Conservation (phyloP, 352 stramenopile genomes). For the Phytophthora niederhauseri region DNA sequence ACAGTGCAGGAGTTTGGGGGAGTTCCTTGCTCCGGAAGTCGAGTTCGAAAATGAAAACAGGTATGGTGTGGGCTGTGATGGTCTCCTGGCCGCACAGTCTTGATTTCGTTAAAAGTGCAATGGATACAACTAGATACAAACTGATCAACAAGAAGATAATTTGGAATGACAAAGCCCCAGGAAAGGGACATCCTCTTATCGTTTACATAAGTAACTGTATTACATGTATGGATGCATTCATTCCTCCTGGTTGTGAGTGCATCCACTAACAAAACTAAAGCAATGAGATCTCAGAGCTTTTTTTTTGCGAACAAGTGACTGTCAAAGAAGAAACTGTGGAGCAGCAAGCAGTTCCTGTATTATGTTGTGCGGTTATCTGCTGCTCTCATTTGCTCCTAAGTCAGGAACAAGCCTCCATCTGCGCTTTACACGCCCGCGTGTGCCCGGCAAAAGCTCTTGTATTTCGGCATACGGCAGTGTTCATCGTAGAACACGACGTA, state of each 20-base stretch:
- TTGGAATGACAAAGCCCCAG: not conserved
- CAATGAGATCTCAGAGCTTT: too few species aligned
- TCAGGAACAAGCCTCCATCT: not conserved
- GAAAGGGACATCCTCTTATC: not conserved
- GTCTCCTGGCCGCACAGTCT: not conserved
- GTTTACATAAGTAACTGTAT: not conserved
- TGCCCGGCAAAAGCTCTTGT: conserved; percentile 8
- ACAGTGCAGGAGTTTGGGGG: not conserved
- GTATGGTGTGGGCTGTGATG: not conserved
- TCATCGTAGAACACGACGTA: conserved; percentile 21
- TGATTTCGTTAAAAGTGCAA: not conserved
- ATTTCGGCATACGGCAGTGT: conserved; percentile 14
- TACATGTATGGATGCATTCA: too few species aligned
- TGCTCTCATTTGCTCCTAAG: not conserved
- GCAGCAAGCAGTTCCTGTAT: not conserved
- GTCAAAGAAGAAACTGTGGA: not conserved
- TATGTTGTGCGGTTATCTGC: not conserved
- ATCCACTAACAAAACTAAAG: too few species aligned
- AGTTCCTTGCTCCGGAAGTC: not conserved
- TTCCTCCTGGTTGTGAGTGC: too few species aligned
- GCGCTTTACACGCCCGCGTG: not conserved
- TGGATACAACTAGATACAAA: not conserved
- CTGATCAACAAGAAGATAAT: not conserved
- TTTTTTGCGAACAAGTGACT: too few species aligned
- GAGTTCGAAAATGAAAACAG: not conserved